phyloP scores from a whole-genome alignment of 1,139 yeast species.

The Pneumocystis carinii region DNA sequence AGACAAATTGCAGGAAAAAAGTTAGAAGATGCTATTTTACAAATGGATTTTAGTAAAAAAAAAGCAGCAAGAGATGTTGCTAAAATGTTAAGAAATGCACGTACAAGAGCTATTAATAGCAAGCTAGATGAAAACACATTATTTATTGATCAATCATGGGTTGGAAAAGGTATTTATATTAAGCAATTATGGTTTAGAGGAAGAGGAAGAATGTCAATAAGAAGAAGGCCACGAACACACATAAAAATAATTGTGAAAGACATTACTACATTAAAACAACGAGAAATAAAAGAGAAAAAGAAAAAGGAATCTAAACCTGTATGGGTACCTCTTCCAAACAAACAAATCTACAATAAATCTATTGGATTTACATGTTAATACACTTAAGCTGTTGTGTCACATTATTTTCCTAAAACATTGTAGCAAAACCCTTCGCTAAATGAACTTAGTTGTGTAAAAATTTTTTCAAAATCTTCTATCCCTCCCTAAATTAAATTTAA shows the following conservation, averaged over 20 bases:
- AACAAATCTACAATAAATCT: background rate
- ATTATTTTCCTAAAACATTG: background rate
- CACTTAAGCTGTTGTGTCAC: background rate
- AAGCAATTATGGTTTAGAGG: conserved; percentile 11
- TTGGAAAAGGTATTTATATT: conserved; percentile 10
- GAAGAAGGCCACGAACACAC: conserved; percentile 9
- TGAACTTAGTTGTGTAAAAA: background rate
- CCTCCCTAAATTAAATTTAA: conserved; percentile 12
- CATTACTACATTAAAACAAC: conserved; percentile 7
- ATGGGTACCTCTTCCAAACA: conserved; percentile 1
- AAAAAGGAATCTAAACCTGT: conserved; percentile 3
- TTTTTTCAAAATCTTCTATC: background rate
- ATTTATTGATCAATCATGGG: conserved; percentile 13
- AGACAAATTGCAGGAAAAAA: conserved; percentile 12
- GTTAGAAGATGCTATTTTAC: conserved; percentile 11
- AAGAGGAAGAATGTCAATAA: conserved; percentile 10
- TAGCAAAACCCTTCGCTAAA: background rate
- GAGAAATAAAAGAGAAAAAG: conserved; percentile 6
- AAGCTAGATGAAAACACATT: conserved; percentile 8
- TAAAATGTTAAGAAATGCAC: conserved; percentile 8
- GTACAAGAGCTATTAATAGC: conserved; percentile 7
- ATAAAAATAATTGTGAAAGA: conserved; percentile 10
- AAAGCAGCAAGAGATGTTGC: conserved; percentile 10
- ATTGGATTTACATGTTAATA: background rate
- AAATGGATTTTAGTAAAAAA: conserved; percentile 13